Evolutionary conservation across 345 rosid genomes (phyloP).

Genomic region (Arabidopsis arenosa): DNA sequence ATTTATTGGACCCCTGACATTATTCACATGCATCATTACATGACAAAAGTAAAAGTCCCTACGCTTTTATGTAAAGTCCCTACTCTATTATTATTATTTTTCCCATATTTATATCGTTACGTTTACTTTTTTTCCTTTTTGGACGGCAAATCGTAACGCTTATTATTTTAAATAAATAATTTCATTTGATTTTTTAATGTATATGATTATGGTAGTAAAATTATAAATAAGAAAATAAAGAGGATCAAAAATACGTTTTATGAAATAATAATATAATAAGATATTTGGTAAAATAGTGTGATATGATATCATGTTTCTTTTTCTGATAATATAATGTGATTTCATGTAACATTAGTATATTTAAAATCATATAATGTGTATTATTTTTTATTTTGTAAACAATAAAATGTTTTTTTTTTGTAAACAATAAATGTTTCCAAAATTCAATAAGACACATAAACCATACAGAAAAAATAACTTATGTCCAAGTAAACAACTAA

Average conservation of each 20-base stretch:
- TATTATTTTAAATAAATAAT: background rate
- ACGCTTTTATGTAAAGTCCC: conserved; percentile 21
- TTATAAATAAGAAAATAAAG: background rate
- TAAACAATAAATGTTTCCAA: background rate
- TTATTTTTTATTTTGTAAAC: background rate
- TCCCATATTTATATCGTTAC: conserved; percentile 27
- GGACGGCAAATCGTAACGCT: conserved; percentile 31
- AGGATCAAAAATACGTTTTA: background rate
- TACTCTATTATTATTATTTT: conserved; percentile 15
- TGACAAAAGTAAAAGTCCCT: conserved; percentile 27
- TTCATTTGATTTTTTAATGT: no score
- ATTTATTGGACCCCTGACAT: conserved; percentile 43
- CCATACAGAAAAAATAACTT: conserved; percentile 16
- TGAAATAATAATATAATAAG: background rate
- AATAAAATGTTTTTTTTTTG: background rate
- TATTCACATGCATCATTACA: conserved; percentile 41
- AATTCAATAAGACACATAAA: conserved; percentile 3
- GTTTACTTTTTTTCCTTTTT: conserved; percentile 3
- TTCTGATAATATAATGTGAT: background rate
- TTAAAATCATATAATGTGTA: background rate
- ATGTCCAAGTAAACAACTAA: background rate
- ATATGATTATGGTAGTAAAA: background rate
- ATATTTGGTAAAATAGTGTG: background rate
- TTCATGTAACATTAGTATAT: no score
- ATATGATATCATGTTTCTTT: background rate